phyloP scores from a whole-genome alignment of 2,329 filamentous ascomycete species.

The Pyricularia grisea region DNA sequence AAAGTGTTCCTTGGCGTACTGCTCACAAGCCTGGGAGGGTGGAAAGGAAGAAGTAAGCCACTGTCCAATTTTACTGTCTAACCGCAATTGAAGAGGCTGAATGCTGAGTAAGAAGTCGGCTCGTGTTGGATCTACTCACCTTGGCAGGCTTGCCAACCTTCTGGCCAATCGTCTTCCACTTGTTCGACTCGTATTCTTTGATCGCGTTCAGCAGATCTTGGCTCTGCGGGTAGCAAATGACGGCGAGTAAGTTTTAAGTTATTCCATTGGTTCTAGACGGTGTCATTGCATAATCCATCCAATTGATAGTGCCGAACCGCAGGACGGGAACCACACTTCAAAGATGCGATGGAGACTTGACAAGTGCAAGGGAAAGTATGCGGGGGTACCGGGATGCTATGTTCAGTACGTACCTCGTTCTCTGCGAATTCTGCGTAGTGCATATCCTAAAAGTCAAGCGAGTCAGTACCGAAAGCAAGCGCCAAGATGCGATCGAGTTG shows the following conservation, averaged over 20 bases:
- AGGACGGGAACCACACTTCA: not conserved
- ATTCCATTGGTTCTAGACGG: not conserved
- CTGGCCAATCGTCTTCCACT: slow-evolving; percentile 95
- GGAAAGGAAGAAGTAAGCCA: not conserved
- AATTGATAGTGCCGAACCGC: not conserved
- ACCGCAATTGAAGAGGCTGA: too few relatives aligned
- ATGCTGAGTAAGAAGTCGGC: not conserved
- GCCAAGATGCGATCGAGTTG: not conserved
- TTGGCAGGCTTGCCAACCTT: slow-evolving; percentile 98
- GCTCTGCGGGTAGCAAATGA: slow-evolving; percentile 38
- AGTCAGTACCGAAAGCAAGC: slow-evolving; percentile 10
- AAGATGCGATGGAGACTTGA: slow-evolving; percentile 5
- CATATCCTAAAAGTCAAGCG: slow-evolving; percentile 62
- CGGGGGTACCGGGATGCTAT: slow-evolving; percentile 3
- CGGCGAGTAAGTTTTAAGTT: slow-evolving; percentile 8
- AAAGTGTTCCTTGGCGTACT: slow-evolving; percentile 96
- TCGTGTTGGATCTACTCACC: slow-evolving; percentile 31
- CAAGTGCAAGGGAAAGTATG: not conserved
- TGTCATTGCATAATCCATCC: not conserved
- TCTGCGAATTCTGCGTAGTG: slow-evolving; percentile 98
- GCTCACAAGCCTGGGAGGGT: slow-evolving; percentile 37
- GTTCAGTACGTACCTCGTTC: slow-evolving; percentile 64
- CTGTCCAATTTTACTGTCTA: not conserved
- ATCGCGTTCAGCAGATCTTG: slow-evolving; percentile 81
- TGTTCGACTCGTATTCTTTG: slow-evolving; percentile 97